Base-by-base conservation (phyloP, 2,329 filamentous ascomycete genomes). In the Phoma herbarum region DNA sequence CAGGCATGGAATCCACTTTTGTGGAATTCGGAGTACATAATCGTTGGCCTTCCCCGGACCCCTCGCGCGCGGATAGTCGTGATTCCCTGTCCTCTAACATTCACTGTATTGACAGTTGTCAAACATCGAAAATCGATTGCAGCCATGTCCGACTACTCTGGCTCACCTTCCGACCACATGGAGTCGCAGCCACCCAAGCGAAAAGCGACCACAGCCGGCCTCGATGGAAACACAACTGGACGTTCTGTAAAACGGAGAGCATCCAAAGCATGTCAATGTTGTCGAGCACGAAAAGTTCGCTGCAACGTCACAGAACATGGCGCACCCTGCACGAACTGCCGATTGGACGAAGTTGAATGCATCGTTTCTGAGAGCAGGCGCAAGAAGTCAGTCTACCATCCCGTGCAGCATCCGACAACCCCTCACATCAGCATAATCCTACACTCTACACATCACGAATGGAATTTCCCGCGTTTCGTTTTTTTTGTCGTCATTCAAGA, bases 231-330 rank as follows among this genome's bases (percentile, higher is more conserved):
- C 68, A 75, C 78, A 59, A 75, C 73, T 57, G 77, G 79, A 59
- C 82, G 71, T 81, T 86, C 86, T 52, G 86, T 89, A 52, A 97
- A 97, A 80, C 86, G 93, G 71, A 86, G 93, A 73, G 93, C 93
- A n/a, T 92, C 93, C 10, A 91, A 94, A 68, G 93, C 93, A 18
- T 97, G 93, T 76, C 91, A 92, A 62, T 92, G 90, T 69, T 97
- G 93, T 79, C 86, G 93, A 70, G 88, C 90, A 57, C 88, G 93
- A 73, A 97, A 97, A 77, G 93, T 97, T 41, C 87, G 93, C 57
- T 97, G 93, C 81, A 93, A 97, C 80, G 93, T 97, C 56, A 92
- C 95, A 59, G 92, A 96, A 77, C 86, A 87, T 76, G 90, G 90
- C 47, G 89, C 89, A 42, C 92, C 92, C 1, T 96, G 92, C 77